These are phyloP conservation scores for Didymella arachidicola DNA, from an alignment of 2,329 filamentous ascomycete genomes.

Conservation along the genomic window DNA sequence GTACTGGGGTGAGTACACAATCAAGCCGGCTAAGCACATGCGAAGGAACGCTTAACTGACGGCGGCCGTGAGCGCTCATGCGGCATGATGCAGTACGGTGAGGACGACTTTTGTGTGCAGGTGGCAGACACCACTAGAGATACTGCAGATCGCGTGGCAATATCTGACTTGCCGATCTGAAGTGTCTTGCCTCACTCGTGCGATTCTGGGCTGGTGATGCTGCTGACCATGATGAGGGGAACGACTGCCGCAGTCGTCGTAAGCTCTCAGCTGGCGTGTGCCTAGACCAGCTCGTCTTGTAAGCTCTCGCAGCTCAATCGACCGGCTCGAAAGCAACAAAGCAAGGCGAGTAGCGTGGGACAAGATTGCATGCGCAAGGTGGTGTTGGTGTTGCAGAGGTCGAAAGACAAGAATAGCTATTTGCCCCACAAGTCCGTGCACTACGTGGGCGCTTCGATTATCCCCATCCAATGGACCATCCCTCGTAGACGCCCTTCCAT, in stretches of 20 bases:
- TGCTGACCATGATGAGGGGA: constrained; percentile 2
- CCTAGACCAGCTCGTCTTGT: not conserved
- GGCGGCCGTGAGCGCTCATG: not conserved
- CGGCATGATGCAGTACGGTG: not conserved
- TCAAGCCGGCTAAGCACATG: not conserved
- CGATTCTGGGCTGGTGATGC: not conserved
- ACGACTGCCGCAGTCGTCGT: constrained; percentile 3
- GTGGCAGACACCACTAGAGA: not conserved
- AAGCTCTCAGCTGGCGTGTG: not conserved
- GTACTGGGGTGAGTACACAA: too few species aligned
- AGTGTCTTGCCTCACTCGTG: not conserved
- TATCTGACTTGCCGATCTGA: not conserved
- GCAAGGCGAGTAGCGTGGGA: constrained; percentile 10
- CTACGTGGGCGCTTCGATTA: constrained; percentile 7
- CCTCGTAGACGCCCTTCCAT: constrained; percentile 33
- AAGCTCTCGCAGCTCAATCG: not conserved
- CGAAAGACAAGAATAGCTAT: constrained; percentile 12
- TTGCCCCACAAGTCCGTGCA: constrained; percentile 15
- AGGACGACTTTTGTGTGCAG: not conserved
- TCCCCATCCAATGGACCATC: constrained; percentile 29
- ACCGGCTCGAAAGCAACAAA: not conserved
- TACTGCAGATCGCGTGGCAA: not conserved
- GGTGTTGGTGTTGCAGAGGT: constrained; percentile 9
- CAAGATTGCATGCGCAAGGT: constrained; percentile 19
- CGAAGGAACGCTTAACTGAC: not conserved